These are phyloP conservation scores for Naganishia liquefaciens DNA, from an alignment of 1,284 basidiomycete genomes.

Conservation along the genomic window DNA sequence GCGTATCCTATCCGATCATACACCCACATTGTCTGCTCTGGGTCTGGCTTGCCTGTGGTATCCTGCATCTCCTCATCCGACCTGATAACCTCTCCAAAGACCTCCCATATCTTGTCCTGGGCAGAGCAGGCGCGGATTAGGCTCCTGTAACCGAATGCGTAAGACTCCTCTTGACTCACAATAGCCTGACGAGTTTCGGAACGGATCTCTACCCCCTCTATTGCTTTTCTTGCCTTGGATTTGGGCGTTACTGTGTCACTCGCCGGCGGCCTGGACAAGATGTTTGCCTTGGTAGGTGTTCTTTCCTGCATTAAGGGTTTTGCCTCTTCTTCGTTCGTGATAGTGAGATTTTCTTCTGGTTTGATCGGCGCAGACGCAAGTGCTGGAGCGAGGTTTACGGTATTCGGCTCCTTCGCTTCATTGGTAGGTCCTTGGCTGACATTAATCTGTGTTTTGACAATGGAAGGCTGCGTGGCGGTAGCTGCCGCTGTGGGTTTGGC, in stretches of 20 bases:
- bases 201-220: conserved; percentile 30
- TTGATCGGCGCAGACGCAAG: not conserved
- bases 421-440: not conserved
- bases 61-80: conserved; percentile 38
- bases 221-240: conserved; percentile 23
- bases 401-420: not conserved
- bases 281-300: not conserved
- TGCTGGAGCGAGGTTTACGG: not conserved
- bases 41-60: conserved; percentile 26
- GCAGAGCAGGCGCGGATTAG: conserved; percentile 13
- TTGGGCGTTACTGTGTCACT: conserved; percentile 2
- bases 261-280: not conserved
- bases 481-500: too few relatives aligned
- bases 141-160: not conserved
- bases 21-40: conserved; percentile 41
- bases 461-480: not conserved
- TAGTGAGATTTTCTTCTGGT: too few relatives aligned
- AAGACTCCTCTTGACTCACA: conserved; percentile 36
- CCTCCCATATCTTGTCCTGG: conserved; percentile 44
- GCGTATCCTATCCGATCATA: not conserved
- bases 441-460: not conserved
- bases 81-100: conserved; percentile 42
- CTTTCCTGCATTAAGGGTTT: too few relatives aligned
- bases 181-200: conserved; percentile 33
- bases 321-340: not conserved